These are phyloP conservation scores for Lachancea mirantina DNA, from an alignment of 805 yeast species.

Conservation along the genomic window DNA sequence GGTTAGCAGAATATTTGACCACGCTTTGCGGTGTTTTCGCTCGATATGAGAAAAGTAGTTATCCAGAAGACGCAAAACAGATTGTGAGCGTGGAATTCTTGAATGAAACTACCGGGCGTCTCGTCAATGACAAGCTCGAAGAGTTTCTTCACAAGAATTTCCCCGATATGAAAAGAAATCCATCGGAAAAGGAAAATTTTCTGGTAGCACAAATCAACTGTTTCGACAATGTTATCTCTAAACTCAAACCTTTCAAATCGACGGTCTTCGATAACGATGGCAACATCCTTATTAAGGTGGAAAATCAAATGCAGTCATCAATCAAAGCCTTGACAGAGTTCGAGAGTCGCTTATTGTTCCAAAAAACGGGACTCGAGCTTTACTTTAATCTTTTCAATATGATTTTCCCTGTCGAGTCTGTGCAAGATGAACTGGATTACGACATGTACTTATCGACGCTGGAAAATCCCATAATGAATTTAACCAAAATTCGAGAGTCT, in stretches of 20 bases:
- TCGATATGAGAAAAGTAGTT: slow-evolving; percentile 40
- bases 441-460: slow-evolving; percentile 56
- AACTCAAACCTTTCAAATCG: slow-evolving; percentile 36
- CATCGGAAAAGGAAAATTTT: slow-evolving; percentile 19
- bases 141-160: slow-evolving; percentile 27
- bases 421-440: slow-evolving; percentile 49
- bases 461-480: slow-evolving; percentile 46
- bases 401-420: slow-evolving; percentile 55
- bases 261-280: slow-evolving; percentile 27
- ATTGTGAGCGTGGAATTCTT: slow-evolving; percentile 38
- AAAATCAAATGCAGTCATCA: slow-evolving; percentile 27
- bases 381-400: slow-evolving; percentile 59
- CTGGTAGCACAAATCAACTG: slow-evolving; percentile 49
- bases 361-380: slow-evolving; percentile 48
- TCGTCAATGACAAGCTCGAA: slow-evolving; percentile 25
- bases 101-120: slow-evolving; percentile 37
- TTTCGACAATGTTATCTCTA: slow-evolving; percentile 51
- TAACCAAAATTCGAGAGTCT: slow-evolving; percentile 38
- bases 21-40: slow-evolving; percentile 48
- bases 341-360: slow-evolving; percentile 43
- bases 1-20: slow-evolving; percentile 55
- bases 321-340: slow-evolving; percentile 32
- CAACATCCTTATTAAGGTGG: slow-evolving; percentile 21
- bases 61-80: slow-evolving; percentile 24
- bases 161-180: slow-evolving; percentile 25